These are phyloP conservation scores for Cyberlindnera subsufficiens DNA, from an alignment of 805 yeast genomes.

Conservation along the genomic window DNA sequence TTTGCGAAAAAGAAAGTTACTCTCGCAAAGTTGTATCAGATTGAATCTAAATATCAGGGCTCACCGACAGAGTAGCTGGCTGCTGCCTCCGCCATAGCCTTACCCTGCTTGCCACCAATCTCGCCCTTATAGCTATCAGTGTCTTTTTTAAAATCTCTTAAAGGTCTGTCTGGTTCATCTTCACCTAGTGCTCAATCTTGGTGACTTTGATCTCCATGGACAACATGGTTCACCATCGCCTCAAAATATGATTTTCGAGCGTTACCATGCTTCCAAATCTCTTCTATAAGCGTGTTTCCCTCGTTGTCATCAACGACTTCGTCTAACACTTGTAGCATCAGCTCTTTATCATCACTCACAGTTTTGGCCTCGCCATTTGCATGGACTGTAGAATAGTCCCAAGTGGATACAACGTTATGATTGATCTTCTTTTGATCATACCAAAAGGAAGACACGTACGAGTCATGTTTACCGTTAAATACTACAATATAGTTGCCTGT, in stretches of 20 bases:
- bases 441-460: constrained; percentile 57
- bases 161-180: constrained; percentile 46
- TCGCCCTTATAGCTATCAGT: constrained; percentile 40
- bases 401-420: constrained; percentile 63
- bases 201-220: constrained; percentile 52
- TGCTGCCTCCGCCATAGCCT: constrained; percentile 8
- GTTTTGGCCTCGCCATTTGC: constrained; percentile 43
- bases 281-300: constrained; percentile 19
- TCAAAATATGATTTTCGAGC: constrained; percentile 47
- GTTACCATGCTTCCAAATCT: constrained; percentile 49
- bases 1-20: no score
- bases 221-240: constrained; percentile 41
- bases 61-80: background rate
- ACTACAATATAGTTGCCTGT: constrained; percentile 37
- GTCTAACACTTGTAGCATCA: constrained; percentile 39
- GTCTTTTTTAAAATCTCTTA: constrained; percentile 44
- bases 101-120: constrained; percentile 24
- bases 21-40: no score
- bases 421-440: constrained; percentile 50
- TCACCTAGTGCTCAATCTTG: constrained; percentile 45
- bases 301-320: constrained; percentile 44
- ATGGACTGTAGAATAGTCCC: constrained; percentile 60
- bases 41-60: no score
- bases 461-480: constrained; percentile 41
- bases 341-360: constrained; percentile 39